Evolutionary conservation across 164 flowering plant species (phyloP), one percentile per base, ranked within the genome.

Genomic region (Kalanchoe fedtschenkoi): DNA sequence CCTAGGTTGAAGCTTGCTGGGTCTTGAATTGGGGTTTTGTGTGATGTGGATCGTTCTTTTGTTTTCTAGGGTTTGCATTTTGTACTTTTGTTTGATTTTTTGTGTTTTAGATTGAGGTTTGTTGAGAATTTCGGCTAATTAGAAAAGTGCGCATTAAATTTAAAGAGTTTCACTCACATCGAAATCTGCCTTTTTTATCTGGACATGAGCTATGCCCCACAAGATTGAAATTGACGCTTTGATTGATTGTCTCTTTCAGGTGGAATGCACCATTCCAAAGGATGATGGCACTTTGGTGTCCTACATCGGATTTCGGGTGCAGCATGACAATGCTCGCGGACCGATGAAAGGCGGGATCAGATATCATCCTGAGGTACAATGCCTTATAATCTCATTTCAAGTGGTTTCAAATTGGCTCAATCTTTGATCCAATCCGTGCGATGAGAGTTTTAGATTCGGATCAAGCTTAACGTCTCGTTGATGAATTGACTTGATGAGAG

Each of bases 331-430:
- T 74, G 76, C 97, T 55, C 87, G 95, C 58, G 97, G 97, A 0
- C 98, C 98, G 41, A 91, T 89, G 98, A 91, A 91, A 68, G 98
- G 96, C 62, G 96, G 98, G 56, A 91, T 91, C 75, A 76, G 98
- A 70, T 91, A 87, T 66, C 96, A 91, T 77, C 91, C 86, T 26
- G 98, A 91, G 96, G 97, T 85, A 34, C n/a, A 6, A 15, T 56
- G 17, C 28, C 61, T 21, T 58, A 22, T 58, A 34, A 17, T 16
- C 28, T 58, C 38, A 17, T 33, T 29, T 2, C 61, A 2, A 5
- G 54, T 47, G 11, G 11, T 47, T 6, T 47, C 29, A 47, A 21
- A 6, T 22, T 2, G 22, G 5, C 53, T 44, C 7, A 44, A 44
- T 44, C n/a, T n/a, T n/a, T n/a, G n/a, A n/a, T n/a, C n/a, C n/a